phyloP scores from a whole-genome alignment of 306 rosid species.

The Pyrus bretschneideri region DNA sequence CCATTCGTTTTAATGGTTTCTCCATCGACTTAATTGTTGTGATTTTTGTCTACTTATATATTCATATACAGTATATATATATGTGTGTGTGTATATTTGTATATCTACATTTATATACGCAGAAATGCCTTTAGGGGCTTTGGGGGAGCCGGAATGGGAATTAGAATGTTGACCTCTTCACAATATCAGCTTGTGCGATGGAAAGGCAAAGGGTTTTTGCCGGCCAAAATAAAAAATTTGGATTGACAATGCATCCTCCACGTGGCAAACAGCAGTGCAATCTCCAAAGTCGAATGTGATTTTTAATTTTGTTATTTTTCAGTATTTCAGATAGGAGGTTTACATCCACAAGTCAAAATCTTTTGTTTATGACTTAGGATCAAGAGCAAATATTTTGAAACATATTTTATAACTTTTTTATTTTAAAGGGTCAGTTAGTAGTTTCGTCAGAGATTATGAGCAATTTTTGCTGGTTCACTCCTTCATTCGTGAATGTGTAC shows the following conservation, averaged over 20 bases:
- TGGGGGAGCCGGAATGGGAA: background rate
- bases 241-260: background rate
- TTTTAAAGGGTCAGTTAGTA: no score
- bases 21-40: slow-evolving; percentile 27
- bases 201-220: background rate
- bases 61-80: background rate
- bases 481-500: no score
- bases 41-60: background rate
- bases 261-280: background rate
- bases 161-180: background rate
- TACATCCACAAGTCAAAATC: background rate
- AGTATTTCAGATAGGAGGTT: background rate
- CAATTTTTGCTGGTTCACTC: no score
- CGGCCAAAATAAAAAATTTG: background rate
- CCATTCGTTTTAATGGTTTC: slow-evolving; percentile 16
- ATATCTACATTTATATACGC: background rate
- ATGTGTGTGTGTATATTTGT: background rate
- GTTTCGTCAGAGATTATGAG: no score
- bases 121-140: background rate
- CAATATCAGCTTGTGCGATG: background rate
- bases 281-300: background rate
- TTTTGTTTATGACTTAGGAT: background rate
- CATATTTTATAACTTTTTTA: background rate
- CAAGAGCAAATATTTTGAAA: no score
- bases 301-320: background rate